phyloP scores from a whole-genome alignment of 2,329 filamentous ascomycete species.

The Diplocarpon rosae region DNA sequence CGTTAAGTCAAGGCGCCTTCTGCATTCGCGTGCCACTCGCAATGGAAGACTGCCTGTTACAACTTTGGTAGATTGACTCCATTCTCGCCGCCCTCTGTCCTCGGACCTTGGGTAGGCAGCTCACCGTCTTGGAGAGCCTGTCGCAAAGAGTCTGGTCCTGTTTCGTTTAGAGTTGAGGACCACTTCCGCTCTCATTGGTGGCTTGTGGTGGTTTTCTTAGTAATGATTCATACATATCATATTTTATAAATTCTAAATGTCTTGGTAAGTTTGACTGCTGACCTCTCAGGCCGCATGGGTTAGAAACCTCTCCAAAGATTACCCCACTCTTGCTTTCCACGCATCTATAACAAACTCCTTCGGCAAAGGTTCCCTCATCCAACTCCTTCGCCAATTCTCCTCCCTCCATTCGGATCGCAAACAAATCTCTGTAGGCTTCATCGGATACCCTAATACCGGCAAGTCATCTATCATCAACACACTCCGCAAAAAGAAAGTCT shows the following conservation, averaged over 20 bases:
- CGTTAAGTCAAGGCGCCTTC: slow-evolving; percentile 87
- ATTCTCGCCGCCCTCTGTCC: slow-evolving; percentile 51
- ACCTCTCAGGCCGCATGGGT: slow-evolving; percentile 78
- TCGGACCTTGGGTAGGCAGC: slow-evolving; percentile 58
- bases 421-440: slow-evolving; percentile 76
- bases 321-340: slow-evolving; percentile 90
- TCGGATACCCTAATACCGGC: slow-evolving; percentile 80
- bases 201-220: slow-evolving; percentile 87
- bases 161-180: slow-evolving; percentile 98
- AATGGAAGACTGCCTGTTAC: slow-evolving; percentile 93
- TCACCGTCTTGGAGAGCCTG: slow-evolving; percentile 77
- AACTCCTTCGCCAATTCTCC: slow-evolving; percentile 85
- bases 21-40: slow-evolving; percentile 44
- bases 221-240: slow-evolving; percentile 81
- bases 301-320: slow-evolving; percentile 73
- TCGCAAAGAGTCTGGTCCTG: slow-evolving; percentile 60
- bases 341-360: slow-evolving; percentile 93
- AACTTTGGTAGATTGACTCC: slow-evolving; percentile 91
- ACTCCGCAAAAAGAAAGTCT: slow-evolving; percentile 85
- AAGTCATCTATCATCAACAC: slow-evolving; percentile 98
- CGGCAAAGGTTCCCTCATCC: slow-evolving; percentile 88
- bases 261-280: slow-evolving; percentile 9
- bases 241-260: neutral
- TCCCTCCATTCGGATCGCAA: slow-evolving; percentile 82
- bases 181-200: slow-evolving; percentile 52